These are phyloP conservation scores for Talaromyces sp. DNA, from an alignment of 2,329 filamentous ascomycete genomes.

Conservation along the genomic window DNA sequence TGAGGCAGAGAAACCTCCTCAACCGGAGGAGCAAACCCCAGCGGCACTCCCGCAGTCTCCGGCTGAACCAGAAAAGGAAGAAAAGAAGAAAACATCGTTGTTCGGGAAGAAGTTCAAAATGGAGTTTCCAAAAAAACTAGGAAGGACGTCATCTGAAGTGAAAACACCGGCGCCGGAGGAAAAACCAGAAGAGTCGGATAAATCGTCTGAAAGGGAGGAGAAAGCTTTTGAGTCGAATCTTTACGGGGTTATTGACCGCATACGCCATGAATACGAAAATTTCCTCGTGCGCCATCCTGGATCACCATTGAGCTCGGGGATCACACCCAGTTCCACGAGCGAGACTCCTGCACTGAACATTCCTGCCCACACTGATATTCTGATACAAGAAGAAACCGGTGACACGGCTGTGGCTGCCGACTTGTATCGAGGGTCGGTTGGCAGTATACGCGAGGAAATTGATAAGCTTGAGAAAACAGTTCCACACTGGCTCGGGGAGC, in stretches of 20 bases:
- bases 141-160: conserved; percentile 64
- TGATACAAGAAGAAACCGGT: conserved; percentile 65
- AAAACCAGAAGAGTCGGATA: conserved; percentile 59
- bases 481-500: conserved; percentile 88
- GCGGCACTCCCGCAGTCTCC: conserved; percentile 52
- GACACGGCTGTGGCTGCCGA: conserved; percentile 70
- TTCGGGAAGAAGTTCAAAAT: conserved; percentile 85
- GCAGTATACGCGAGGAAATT: conserved; percentile 70
- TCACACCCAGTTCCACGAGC: conserved; percentile 44
- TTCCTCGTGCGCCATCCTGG: conserved; percentile 39
- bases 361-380: conserved; percentile 55
- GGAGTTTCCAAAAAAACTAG: conserved; percentile 75
- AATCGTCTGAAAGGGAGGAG: conserved; percentile 53
- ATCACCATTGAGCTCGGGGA: conserved; percentile 38
- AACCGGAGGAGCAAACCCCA: conserved; percentile 45
- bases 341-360: conserved; percentile 48
- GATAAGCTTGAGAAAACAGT: conserved; percentile 82
- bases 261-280: conserved; percentile 48
- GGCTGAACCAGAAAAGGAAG: conserved; percentile 59
- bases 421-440: conserved; percentile 86
- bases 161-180: conserved; percentile 75
- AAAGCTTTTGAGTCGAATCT: conserved; percentile 49
- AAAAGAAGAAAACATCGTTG: conserved; percentile 60
- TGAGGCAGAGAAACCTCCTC: conserved; percentile 52
- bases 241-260: conserved; percentile 46